Evolutionary conservation across 805 yeast genomes (phyloP).

Genomic region (Priceomyces melissophilus): DNA sequence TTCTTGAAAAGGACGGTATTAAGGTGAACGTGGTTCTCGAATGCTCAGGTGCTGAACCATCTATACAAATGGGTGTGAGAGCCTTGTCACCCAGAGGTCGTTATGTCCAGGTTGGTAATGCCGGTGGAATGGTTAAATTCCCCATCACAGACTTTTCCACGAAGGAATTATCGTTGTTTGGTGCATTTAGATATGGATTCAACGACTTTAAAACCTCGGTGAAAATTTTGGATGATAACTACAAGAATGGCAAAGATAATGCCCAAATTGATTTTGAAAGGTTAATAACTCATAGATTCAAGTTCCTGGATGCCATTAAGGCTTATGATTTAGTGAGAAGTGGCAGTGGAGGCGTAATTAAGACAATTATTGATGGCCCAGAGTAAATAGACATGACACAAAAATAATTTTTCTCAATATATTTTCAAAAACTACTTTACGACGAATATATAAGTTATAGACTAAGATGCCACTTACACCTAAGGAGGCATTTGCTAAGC

Average conservation of each 20-base stretch:
- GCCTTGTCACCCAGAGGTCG: conserved; percentile 65
- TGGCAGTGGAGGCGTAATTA: conserved; percentile 62
- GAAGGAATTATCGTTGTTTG: conserved; percentile 67
- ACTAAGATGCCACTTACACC: conserved; percentile 26
- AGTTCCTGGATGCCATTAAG: conserved; percentile 66
- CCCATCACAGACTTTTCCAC: conserved; percentile 70
- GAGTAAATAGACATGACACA: conserved; percentile 18
- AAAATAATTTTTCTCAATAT: not conserved
- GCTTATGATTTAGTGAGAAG: conserved; percentile 71
- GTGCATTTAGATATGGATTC: conserved; percentile 76
- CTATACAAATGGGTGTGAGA: conserved; percentile 66
- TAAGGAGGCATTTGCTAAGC: conserved; percentile 49
- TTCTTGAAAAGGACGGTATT: conserved; percentile 22
- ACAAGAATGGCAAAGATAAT: conserved; percentile 37
- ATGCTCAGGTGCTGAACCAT: conserved; percentile 79
- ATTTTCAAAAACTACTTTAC: not conserved
- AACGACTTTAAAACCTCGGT: conserved; percentile 77
- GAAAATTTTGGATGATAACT: conserved; percentile 57
- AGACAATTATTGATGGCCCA: conserved; percentile 82
- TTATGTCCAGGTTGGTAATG: conserved; percentile 85
- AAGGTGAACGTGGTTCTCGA: conserved; percentile 66
- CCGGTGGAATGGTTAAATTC: conserved; percentile 62
- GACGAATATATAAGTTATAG: not conserved
- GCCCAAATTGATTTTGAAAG: conserved; percentile 56
- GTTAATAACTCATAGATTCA: conserved; percentile 70